Percentiles rank a stretch among this genome's conserved stretches.
Evolutionary conservation across 129 eudicot species (phyloP).

Genomic region (Chrysanthemum seticuspe): DNA sequence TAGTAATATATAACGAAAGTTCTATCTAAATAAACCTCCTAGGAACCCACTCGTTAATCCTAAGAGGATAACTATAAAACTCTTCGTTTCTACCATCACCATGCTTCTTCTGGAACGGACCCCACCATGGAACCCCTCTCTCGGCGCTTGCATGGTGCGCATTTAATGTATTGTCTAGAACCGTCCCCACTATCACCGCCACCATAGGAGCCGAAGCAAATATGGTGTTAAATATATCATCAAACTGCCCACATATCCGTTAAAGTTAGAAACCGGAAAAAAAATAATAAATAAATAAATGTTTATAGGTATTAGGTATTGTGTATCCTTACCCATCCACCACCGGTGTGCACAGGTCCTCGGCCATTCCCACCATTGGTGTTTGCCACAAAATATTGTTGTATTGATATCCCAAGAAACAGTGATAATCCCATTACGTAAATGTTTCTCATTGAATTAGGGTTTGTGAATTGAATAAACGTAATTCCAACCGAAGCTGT

Average conservation of each 20-base stretch:
- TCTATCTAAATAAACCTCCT: slow-evolving; percentile 52
- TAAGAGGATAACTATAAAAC: slow-evolving; percentile 75
- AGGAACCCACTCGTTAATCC: slow-evolving; percentile 63
- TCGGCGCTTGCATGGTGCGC: slow-evolving; percentile 49
- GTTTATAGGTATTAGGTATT: neutral
- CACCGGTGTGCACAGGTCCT: slow-evolving; percentile 71
- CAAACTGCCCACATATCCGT: slow-evolving; percentile 54
- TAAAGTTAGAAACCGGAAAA: neutral
- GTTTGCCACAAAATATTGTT: slow-evolving; percentile 72
- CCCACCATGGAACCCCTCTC: slow-evolving; percentile 89
- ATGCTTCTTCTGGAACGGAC: slow-evolving; percentile 72
- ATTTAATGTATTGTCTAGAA: slow-evolving; percentile 74
- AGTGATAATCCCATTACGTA: slow-evolving; percentile 72
- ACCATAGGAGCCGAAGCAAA: slow-evolving; percentile 84
- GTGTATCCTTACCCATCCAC: slow-evolving; percentile 70
- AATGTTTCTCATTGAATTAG: slow-evolving; percentile 82
- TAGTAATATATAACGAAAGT: slow-evolving; percentile 11
- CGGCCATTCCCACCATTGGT: slow-evolving; percentile 51
- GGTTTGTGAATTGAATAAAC: slow-evolving; percentile 73
- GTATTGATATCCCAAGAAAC: slow-evolving; percentile 86
- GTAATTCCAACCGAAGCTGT: slow-evolving; percentile 86
- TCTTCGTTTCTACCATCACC: slow-evolving; percentile 93
- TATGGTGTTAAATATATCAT: slow-evolving; percentile 74
- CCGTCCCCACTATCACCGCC: slow-evolving; percentile 63
- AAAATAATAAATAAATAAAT: slow-evolving; percentile 5